Evolutionary conservation across 2,329 filamentous ascomycete species (phyloP), one percentile per base, ranked within the genome.

Genomic region (Diplodia scrobiculata): DNA sequence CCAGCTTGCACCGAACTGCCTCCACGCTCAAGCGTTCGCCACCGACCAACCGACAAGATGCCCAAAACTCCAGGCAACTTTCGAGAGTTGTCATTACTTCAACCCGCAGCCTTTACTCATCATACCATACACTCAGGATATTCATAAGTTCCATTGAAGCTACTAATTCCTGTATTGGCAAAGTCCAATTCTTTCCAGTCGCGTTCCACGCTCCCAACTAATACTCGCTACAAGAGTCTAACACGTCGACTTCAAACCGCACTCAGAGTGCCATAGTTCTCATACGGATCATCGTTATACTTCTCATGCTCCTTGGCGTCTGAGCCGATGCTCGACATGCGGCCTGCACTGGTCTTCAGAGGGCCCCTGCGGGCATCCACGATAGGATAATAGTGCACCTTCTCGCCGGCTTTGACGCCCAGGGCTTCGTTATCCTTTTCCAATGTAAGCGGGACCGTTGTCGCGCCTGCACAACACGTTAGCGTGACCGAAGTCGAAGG

Each of bases 331-430:
- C 47, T 47, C 34, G 65, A 63, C 72, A 78, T 76, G 27, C 76
- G 66, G 2, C 74, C 74, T n/a, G 66, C 68, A 63, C 68, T 71
- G n/a, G 74, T 77, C 71, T 70, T 76, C 66, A 77, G 59, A 54
- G 72, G 53, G 1, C 75, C 76, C 50, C 68, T 72, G 48, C 71
- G 73, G 4, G 76, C 73, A 72, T 76, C 74, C 52, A 78, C 74
- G 5, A 76, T 60, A 10, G 74, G 72, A 54, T 69, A 73, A 9
- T 69, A 70, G 71, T 72, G 77, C 60, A 66, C 71, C 48, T 67
- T 68, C 21, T 66, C 69, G n/a, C 66, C 66, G 1, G 59, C 60
- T 27, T 50, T 67, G 32, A 64, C 38, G n/a, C 55, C 66, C 3
- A 52, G 47, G 3, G 19, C 45, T 3, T 29, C 63, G 21, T 54